Conservation (phyloP, 331 rosid species). For the Cydonia oblonga region DNA sequence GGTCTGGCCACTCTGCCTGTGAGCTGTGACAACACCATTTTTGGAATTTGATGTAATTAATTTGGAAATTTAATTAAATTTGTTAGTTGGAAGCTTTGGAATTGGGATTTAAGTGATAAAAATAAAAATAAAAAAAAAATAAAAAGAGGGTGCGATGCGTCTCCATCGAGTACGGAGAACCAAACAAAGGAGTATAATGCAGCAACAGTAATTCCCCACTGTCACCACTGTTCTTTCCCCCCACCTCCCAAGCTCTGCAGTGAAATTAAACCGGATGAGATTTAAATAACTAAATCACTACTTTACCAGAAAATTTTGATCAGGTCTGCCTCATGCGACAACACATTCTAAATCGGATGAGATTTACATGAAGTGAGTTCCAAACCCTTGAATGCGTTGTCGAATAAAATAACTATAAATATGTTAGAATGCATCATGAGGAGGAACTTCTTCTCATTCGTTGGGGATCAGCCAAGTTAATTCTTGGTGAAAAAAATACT, state of each 20-base stretch:
- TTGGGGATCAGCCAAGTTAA: too few species aligned
- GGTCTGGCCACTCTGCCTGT: constrained; percentile 23
- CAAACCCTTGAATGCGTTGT: too few species aligned
- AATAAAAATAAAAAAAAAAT: neutral
- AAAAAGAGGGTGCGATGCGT: neutral
- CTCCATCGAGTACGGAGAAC: constrained; percentile 30
- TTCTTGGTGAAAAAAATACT: too few species aligned
- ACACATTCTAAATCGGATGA: too few species aligned
- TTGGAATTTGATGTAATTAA: constrained; percentile 14
- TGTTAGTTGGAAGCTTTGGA: neutral
- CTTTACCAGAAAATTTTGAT: too few species aligned
- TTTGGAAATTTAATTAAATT: constrained; percentile 7
- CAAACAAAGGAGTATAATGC: constrained; percentile 32
- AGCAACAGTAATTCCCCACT: constrained; percentile 27
- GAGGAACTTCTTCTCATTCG: too few species aligned
- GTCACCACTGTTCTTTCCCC: constrained; percentile 26
- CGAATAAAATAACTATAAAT: too few species aligned
- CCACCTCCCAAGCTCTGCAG: constrained; percentile 22
- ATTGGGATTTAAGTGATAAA: too few species aligned
- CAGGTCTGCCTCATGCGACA: too few species aligned
- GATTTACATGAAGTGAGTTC: too few species aligned
- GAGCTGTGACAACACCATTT: constrained; percentile 20
- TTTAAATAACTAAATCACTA: too few species aligned
- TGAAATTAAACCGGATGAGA: neutral
- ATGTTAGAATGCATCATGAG: too few species aligned